Evolutionary conservation across 768 basidiomycete species (phyloP), one percentile per base, ranked within the genome.

Genomic region (Panaeolus cyanescens): DNA sequence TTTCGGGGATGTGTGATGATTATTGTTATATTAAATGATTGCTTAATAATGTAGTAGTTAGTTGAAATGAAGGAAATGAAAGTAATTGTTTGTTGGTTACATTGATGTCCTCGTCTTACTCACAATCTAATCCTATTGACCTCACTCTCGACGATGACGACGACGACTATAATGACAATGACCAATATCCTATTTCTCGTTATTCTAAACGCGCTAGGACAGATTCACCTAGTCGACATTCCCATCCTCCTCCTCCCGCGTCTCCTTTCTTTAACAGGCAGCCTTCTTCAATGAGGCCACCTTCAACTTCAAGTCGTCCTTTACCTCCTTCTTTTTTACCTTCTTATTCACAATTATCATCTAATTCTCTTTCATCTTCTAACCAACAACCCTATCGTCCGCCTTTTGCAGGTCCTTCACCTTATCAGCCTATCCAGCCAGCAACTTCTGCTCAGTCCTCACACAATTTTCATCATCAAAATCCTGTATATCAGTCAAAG

Each of bases 131-230:
- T 66, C 84, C 81, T 65, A 91, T 91, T 71, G 90, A 91, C 79
- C 80, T 91, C 62, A 91, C 88, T 25, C 76, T 79, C 62, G 89
- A 89, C 74, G 88, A 90, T 72, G 88, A 89, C 68, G 84, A 84
- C 67, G 72, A 77, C 67, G 77, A 78, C 64, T 65, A 74, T 64
- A 61, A 66, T 37, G 42, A 57, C 54, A 62, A 64, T 55, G 61
- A 63, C 50, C 73, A 68, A 58, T 69, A 74, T 65, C 69, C 72
- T 62, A 64, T 70, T 31, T 60, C 72, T 22, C 69, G 76, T 70
- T 71, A 68, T 62, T 69, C 77, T 62, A 84, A 83, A 71, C 79
- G 81, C 58, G 71, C 72, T 39, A 78, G 81, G 58, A 74, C 75
- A 40, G 81, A 82, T 28, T 32, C 62, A 13, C 62, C 67, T 2